These are phyloP conservation scores for Cairneyella variabilis DNA, from an alignment of 495 filamentous ascomycete genomes.

Conservation along the genomic window DNA sequence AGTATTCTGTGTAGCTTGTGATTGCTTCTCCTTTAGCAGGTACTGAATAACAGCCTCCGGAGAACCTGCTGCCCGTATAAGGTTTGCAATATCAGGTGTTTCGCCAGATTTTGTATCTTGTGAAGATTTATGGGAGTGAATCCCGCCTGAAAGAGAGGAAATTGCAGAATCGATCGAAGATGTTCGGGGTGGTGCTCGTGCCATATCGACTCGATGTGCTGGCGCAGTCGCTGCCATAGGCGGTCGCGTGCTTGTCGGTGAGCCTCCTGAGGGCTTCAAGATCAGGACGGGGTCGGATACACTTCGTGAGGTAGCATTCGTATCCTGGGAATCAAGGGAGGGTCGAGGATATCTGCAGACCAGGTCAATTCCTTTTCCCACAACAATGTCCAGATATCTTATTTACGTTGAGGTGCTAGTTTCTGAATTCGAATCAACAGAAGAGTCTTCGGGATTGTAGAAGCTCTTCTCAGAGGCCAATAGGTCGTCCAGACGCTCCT, in stretches of 20 bases:
- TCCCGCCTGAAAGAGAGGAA: conserved; percentile 73
- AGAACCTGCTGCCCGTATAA: conserved; percentile 81
- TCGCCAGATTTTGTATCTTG: conserved; percentile 45
- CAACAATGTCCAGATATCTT: no score
- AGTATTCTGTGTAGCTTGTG: conserved; percentile 79
- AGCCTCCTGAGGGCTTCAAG: conserved; percentile 16
- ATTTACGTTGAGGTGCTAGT: conserved; percentile 16
- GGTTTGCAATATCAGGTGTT: conserved; percentile 62
- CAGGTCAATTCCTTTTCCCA: no score
- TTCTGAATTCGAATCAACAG: conserved; percentile 6
- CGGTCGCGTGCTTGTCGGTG: conserved; percentile 19
- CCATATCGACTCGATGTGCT: conserved; percentile 23
- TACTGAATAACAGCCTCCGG: conserved; percentile 85
- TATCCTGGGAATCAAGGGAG: conserved; percentile 14
- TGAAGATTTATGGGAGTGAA: conserved; percentile 58
- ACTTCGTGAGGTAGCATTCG: conserved; percentile 28
- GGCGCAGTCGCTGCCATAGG: conserved; percentile 26
- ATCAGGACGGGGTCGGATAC: conserved; percentile 27
- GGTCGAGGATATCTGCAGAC: conserved; percentile 15
- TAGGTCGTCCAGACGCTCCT: conserved; percentile 30
- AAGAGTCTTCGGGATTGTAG: conserved; percentile 19
- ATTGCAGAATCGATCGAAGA: conserved; percentile 95
- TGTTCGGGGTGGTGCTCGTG: conserved; percentile 55
- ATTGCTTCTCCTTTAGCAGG: conserved; percentile 86
- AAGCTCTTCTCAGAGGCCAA: conserved; percentile 26